Conservation (phyloP, 257 asterid species). For the Ehretia macrophylla region DNA sequence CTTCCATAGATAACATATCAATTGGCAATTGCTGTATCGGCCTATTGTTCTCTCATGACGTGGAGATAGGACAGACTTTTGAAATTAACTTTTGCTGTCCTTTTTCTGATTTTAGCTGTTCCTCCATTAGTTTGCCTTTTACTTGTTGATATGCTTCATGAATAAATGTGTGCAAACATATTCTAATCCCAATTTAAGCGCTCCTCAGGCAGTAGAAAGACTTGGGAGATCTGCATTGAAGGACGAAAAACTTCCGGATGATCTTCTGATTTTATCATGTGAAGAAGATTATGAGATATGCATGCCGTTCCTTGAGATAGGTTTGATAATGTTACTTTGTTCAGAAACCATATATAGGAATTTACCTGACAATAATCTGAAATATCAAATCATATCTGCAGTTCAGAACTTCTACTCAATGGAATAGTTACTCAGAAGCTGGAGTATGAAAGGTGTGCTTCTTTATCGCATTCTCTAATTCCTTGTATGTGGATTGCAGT, state of each 20-base stretch:
- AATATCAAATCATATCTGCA: constrained; percentile 29
- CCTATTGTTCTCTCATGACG: too few relatives aligned
- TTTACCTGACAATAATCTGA: constrained; percentile 2
- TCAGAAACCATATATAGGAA: neutral
- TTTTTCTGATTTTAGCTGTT: too few relatives aligned
- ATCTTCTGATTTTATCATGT: constrained; percentile 78
- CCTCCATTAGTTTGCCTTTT: too few relatives aligned
- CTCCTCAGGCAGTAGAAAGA: constrained; percentile 75
- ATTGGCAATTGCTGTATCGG: too few relatives aligned
- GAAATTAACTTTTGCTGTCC: too few relatives aligned
- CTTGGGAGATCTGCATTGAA: constrained; percentile 72
- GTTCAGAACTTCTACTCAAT: constrained; percentile 88
- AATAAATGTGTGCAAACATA: too few relatives aligned
- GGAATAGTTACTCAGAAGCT: constrained; percentile 94
- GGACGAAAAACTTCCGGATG: constrained; percentile 52
- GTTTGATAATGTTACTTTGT: constrained; percentile 28
- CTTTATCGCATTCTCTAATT: neutral
- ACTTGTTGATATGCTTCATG: too few relatives aligned
- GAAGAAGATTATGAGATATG: constrained; percentile 88
- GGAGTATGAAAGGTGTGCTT: constrained; percentile 74
- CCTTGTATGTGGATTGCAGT: neutral
- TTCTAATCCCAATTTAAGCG: constrained; percentile 9
- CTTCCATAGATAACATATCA: too few relatives aligned
- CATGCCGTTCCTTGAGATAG: constrained; percentile 83
- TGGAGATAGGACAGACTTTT: too few relatives aligned